Evolutionary conservation across 1,284 basidiomycete species (phyloP).

Genomic region (Sanghuangporus weigelae): DNA sequence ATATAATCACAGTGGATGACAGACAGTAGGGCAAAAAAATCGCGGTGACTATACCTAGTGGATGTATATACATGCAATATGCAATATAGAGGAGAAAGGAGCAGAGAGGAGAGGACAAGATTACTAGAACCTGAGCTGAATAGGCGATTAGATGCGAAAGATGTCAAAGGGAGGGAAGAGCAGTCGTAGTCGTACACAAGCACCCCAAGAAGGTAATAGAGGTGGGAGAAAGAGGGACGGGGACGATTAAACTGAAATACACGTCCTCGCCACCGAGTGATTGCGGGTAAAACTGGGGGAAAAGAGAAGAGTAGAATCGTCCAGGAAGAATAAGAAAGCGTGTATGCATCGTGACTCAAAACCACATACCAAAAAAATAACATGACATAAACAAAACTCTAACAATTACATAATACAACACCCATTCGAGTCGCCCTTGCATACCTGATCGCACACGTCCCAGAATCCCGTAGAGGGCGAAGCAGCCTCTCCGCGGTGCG

Average conservation of each 20-base stretch:
- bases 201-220: not conserved
- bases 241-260: no score
- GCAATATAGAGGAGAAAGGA: not conserved
- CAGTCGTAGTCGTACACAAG: not conserved
- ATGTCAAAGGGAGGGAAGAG: not conserved
- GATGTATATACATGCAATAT: not conserved
- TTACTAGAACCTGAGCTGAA: not conserved
- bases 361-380: not conserved
- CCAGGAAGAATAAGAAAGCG: not conserved
- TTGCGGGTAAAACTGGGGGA: no score
- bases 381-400: not conserved
- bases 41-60: no score
- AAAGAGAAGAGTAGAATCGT: not conserved
- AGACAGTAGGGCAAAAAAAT: not conserved
- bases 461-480: not conserved
- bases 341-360: not conserved
- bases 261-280: no score
- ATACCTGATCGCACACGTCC: constrained; percentile 9
- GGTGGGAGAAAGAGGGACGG: no score
- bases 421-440: not conserved
- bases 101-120: not conserved
- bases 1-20: not conserved
- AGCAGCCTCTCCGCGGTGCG: not conserved
- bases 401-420: not conserved
- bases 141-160: not conserved